Evolutionary conservation across 2,329 filamentous ascomycete species (phyloP).

Genomic region (Monosporascus sp.): DNA sequence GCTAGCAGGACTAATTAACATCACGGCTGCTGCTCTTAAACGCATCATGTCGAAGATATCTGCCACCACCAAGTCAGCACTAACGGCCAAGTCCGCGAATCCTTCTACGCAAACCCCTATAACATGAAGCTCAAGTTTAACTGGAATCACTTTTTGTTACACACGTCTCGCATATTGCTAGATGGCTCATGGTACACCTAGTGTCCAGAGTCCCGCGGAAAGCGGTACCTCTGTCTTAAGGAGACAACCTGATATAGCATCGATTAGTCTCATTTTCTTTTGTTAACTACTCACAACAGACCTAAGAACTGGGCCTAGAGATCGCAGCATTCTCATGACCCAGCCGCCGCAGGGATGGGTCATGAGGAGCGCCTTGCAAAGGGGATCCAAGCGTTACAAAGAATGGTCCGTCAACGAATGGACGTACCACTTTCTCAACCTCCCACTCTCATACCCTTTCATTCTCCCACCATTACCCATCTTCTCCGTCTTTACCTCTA

Average conservation of each 20-base stretch:
- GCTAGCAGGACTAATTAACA: constrained; percentile 31
- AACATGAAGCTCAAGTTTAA: too few species aligned
- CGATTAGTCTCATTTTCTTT: too few species aligned
- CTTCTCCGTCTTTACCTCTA: too few species aligned
- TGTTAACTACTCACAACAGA: too few species aligned
- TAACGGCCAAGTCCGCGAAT: constrained; percentile 17
- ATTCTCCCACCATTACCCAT: too few species aligned
- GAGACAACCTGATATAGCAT: too few species aligned
- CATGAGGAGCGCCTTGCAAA: constrained; percentile 85
- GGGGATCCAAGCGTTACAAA: constrained; percentile 82
- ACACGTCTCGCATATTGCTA: too few species aligned
- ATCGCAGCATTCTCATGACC: constrained; percentile 39
- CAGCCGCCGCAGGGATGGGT: constrained; percentile 63
- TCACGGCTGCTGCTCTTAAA: constrained; percentile 31
- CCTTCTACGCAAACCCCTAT: not conserved
- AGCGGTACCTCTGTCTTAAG: too few species aligned
- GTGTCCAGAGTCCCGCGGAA: too few species aligned
- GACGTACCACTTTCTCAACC: constrained; percentile 54
- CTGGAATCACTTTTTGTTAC: too few species aligned
- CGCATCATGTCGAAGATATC: constrained; percentile 34
- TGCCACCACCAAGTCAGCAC: constrained; percentile 27
- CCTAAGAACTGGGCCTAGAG: constrained; percentile 25
- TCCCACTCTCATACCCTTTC: too few species aligned
- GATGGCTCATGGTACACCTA: too few species aligned
- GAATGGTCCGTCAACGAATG: constrained; percentile 84